phyloP scores from a whole-genome alignment of 2,329 filamentous ascomycete species.

The Alternaria sp. region DNA sequence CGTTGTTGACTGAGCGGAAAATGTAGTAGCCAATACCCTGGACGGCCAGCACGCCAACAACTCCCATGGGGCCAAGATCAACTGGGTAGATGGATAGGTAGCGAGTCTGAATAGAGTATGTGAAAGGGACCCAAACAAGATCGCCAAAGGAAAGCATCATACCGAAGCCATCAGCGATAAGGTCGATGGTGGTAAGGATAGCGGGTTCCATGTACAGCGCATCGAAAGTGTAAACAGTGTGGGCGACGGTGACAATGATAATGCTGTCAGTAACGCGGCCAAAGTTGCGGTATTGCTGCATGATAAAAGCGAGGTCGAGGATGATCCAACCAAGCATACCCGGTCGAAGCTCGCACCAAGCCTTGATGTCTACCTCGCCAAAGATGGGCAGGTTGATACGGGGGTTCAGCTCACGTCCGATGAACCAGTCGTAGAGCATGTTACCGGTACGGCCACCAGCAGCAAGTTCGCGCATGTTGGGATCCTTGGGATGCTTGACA shows the following conservation, averaged over 20 bases:
- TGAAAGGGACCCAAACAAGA: constrained; percentile 90
- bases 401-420: constrained; percentile 93
- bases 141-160: constrained; percentile 96
- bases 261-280: constrained; percentile 89
- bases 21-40: constrained; percentile 82
- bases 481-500: constrained; percentile 75
- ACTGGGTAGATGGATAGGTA: constrained; percentile 86
- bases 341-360: constrained; percentile 89
- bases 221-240: constrained; percentile 85
- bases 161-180: constrained; percentile 91
- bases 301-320: constrained; percentile 83
- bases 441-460: constrained; percentile 85
- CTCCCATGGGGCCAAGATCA: constrained; percentile 74
- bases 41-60: constrained; percentile 71
- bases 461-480: constrained; percentile 78
- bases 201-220: constrained; percentile 86
- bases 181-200: constrained; percentile 92
- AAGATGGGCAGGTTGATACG: constrained; percentile 80
- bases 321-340: constrained; percentile 91
- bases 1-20: constrained; percentile 91
- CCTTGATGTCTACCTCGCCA: constrained; percentile 89
- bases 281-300: constrained; percentile 86
- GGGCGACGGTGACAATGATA: constrained; percentile 77
- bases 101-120: constrained; percentile 83
- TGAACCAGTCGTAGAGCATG: constrained; percentile 94